These are phyloP conservation scores for Hypoxylon trugodes DNA, from an alignment of 495 filamentous ascomycete genomes.

Conservation along the genomic window DNA sequence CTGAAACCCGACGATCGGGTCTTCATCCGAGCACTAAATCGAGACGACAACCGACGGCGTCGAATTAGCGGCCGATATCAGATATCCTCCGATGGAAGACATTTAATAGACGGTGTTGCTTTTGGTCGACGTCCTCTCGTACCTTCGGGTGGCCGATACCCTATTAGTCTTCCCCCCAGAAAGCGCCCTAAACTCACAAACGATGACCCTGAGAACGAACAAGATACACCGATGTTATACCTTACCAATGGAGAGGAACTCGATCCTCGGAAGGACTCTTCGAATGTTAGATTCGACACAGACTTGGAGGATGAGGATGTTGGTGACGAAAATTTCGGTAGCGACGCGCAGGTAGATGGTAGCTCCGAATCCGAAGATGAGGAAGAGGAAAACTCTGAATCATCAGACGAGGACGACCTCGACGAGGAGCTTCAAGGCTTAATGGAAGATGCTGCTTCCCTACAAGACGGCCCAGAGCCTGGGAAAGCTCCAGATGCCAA, in stretches of 20 bases:
- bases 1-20: constrained; percentile 87
- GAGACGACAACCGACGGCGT: constrained; percentile 76
- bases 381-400: constrained; percentile 24
- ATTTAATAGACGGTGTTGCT: constrained; percentile 87
- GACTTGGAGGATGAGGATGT: constrained; percentile 33
- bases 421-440: constrained; percentile 32
- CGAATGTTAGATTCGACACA: constrained; percentile 16
- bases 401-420: constrained; percentile 45
- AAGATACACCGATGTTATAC: constrained; percentile 46
- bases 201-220: constrained; percentile 36
- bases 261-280: background rate
- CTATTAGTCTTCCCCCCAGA: constrained; percentile 75
- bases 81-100: constrained; percentile 80
- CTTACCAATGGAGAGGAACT: constrained; percentile 48
- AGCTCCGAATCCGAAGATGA: constrained; percentile 17
- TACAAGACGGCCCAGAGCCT: constrained; percentile 24
- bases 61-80: constrained; percentile 83
- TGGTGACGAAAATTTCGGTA: constrained; percentile 37
- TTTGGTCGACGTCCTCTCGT: constrained; percentile 80
- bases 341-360: constrained; percentile 33
- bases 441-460: constrained; percentile 28
- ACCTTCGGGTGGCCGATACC: constrained; percentile 67
- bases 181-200: constrained; percentile 71
- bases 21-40: constrained; percentile 80
- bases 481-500: constrained; percentile 10